Base-by-base conservation (phyloP, 306 rosid genomes). In the Senna siamea region DNA sequence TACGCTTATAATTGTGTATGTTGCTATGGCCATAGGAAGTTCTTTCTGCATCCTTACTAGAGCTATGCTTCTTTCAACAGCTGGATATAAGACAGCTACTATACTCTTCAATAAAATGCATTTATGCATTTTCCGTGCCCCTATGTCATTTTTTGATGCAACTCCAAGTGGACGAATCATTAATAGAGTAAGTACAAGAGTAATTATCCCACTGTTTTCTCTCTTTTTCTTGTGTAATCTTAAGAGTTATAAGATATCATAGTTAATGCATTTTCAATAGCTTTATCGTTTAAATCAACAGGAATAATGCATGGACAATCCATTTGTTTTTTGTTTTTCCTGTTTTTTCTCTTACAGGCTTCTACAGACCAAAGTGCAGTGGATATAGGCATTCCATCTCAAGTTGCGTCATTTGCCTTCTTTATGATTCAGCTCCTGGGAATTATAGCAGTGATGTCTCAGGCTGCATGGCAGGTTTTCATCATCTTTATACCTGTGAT, bases 141-240 rank as follows among this genome's bases (percentile, higher is more conserved):
- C 98, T 7, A 91, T 91, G 98, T 86, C 97, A 12, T 93, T 93
- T 75, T 91, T 91, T 10, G 94, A 93, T 81, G 82, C 97, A 75
- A 91, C 98, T 58, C 96, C 96, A 23, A 89, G 96, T 75, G 97
- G 96, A 37, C 70, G 96, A 80, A 89, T 91, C 80, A 78, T 93
- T 55, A 93, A 88, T 40, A 83, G 97, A 75, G 97, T 91, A 82
- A 72, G 89, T 53, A 58, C 54, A 30, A 71, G n/a, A 26, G 5
- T 28, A 17, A 0, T 37, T 51, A 17, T 44, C 5, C 13, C 43
- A 9, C 22, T 62, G 7, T 51, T 56, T 46, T 64, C 4, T 34
- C 28, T 40, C 1, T 4, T 40, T 50, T 9, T 41, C 47, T 3
- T 22, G 4, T 63, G 26, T 37, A 8, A 46, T 48, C 52, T 17